Evolutionary conservation across 306 rosid genomes (phyloP).

Genomic region (Leucaena leucocephala): DNA sequence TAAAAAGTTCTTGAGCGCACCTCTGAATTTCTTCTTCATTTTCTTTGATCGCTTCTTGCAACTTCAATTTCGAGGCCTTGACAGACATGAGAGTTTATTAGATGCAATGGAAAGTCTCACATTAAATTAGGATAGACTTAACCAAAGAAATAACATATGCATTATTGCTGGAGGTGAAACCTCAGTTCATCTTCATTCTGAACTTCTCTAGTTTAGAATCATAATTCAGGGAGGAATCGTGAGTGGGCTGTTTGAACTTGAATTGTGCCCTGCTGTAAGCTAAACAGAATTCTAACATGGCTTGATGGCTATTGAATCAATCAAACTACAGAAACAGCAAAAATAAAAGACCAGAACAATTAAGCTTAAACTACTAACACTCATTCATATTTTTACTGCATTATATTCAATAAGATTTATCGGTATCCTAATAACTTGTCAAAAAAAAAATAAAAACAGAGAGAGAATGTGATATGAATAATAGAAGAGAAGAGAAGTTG

Average conservation of each 20-base stretch:
- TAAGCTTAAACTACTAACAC: neutral
- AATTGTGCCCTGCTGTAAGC: neutral
- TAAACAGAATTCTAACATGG: neutral
- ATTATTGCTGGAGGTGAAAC: conserved; percentile 9
- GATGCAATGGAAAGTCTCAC: neutral
- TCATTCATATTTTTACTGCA: neutral
- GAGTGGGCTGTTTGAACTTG: neutral
- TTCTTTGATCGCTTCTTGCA: conserved; percentile 62
- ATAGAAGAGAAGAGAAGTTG: neutral
- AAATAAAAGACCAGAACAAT: neutral
- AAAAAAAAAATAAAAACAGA: neutral
- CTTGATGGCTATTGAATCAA: neutral
- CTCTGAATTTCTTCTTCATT: conserved; percentile 65
- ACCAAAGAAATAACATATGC: neutral
- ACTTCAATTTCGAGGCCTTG: conserved; percentile 65
- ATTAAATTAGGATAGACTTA: neutral
- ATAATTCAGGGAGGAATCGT: neutral
- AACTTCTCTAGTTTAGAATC: neutral
- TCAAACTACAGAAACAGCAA: conserved; percentile 6
- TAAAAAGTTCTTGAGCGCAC: conserved; percentile 55
- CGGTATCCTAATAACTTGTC: neutral
- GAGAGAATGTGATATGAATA: neutral
- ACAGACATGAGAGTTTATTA: conserved; percentile 36
- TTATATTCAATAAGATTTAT: neutral
- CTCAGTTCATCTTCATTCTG: neutral